Evolutionary conservation across 768 basidiomycete species (phyloP), one percentile per base, ranked within the genome.

Genomic region (Kwoniella sp.): DNA sequence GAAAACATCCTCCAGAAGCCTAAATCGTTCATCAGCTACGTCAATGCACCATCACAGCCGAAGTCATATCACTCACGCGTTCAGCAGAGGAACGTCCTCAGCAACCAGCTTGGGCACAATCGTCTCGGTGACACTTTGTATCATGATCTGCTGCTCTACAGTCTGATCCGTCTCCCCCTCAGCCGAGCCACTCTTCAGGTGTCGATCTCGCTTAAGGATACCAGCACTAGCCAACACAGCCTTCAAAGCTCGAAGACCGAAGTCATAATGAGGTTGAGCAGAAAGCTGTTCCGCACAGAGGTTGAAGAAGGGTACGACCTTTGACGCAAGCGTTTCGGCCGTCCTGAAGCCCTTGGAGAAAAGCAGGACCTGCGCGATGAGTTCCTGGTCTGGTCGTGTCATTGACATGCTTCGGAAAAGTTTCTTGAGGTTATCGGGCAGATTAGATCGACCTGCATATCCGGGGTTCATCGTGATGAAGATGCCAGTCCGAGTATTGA

Each of bases 391-490:
- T 25, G 96, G 96, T 55, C 92, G 88, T 7, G 96, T 96, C 96
- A 99, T 99, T 36, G 96, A 92, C 90, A 98, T 97, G 64, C 92
- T 95, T 78, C 93, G 85, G 85, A 96, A 96, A 25, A 95, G 84
- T 80, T 97, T 83, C 73, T 83, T 83, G 51, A 83, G 69, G 67
- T 83, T 83, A 69, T 83, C 82, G 30, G 83, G 83, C 1, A 83
- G 68, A 62, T 83, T 83, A 10, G 96, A 97, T 64, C 96, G 92
- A 71, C 95, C 96, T 71, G 96, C 96, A 78, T 99, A 99, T 69
- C 92, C 95, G 9, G 96, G 96, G 81, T 99, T 99, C 69, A 92
- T 97, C 6, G 96, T 99, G 71, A 99, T 97, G 83, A 99, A 99
- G 65, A 99, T 66, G 88, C 94, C 94, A 22, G 98, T 97, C 70